Conservation (phyloP, 1,284 basidiomycete species). For the Trametes hirsuta region DNA sequence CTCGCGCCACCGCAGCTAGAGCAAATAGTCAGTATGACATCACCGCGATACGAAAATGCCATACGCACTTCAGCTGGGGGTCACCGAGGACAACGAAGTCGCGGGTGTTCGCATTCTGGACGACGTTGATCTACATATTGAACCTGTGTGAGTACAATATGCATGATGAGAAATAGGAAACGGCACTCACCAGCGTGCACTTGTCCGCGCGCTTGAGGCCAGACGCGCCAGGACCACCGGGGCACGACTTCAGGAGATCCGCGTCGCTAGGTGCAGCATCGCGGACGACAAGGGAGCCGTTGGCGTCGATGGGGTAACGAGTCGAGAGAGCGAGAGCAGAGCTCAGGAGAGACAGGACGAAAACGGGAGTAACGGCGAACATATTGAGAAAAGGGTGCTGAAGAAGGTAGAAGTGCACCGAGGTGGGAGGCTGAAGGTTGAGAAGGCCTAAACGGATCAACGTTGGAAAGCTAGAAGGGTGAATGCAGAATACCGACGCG, state of each 20-base stretch:
- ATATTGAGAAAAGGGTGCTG: no score
- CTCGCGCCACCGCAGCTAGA: conserved; percentile 10
- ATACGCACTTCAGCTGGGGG: conserved; percentile 13
- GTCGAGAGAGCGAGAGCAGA: no score
- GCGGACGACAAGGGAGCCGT: no score
- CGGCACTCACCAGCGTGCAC: conserved; percentile 8
- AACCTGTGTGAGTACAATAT: not conserved
- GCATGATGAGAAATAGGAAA: not conserved
- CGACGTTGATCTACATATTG: conserved; percentile 5
- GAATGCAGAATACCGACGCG: no score
- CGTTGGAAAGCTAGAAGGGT: no score
- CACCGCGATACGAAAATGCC: no score
- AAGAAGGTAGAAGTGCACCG: no score
- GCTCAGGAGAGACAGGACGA: no score
- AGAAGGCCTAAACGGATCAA: no score
- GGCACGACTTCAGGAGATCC: conserved; percentile 8
- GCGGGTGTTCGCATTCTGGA: conserved; percentile 4
- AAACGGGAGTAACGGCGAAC: no score
- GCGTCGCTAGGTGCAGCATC: not conserved
- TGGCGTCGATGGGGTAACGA: no score
- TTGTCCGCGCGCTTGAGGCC: conserved; percentile 9
- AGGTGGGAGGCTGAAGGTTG: no score
- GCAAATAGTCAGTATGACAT: not conserved
- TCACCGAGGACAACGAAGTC: conserved; percentile 5
- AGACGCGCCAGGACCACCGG: conserved; percentile 8